A percentile compares a stretch with the other conserved stretches of the same genome.
Evolutionary conservation across 169 alveolate genomes (phyloP).

Genomic region (Plasmodium blacklocki): DNA sequence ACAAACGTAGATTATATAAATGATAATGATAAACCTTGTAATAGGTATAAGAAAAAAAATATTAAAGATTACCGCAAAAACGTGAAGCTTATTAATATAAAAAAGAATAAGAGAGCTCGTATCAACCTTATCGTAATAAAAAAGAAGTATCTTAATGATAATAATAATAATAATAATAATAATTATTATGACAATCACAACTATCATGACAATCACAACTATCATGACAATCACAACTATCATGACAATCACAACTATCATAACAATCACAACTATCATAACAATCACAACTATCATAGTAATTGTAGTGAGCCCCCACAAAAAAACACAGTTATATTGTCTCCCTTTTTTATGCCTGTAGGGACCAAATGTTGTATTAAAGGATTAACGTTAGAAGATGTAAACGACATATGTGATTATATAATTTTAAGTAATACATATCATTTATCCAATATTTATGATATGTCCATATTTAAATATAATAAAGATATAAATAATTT

Average conservation of each 20-base stretch:
- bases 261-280: too few species aligned
- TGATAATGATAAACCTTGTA: background rate
- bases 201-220: too few species aligned
- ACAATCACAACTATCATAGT: too few species aligned
- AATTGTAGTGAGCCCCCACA: background rate
- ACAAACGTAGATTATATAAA: background rate
- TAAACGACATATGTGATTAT: slow-evolving; percentile 78
- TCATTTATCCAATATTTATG: slow-evolving; percentile 97
- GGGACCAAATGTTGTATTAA: slow-evolving; percentile 97
- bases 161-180: background rate
- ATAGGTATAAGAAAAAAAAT: slow-evolving; percentile 1
- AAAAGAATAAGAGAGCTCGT: slow-evolving; percentile 70
- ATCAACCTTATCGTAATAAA: slow-evolving; percentile 40
- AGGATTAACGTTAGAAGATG: slow-evolving; percentile 78
- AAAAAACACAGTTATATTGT: slow-evolving; percentile 95
- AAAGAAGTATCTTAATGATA: slow-evolving; percentile 21
- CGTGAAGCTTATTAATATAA: slow-evolving; percentile 81
- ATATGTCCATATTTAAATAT: slow-evolving; percentile 91
- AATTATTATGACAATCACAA: slow-evolving; percentile 79
- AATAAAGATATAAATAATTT: slow-evolving; percentile 95
- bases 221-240: too few species aligned
- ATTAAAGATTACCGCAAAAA: slow-evolving; percentile 32
- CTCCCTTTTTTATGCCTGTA: slow-evolving; percentile 99
- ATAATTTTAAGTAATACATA: slow-evolving; percentile 96
- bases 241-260: too few species aligned